Base-by-base conservation (phyloP, 2,329 filamentous ascomycete species). In the Diaporthe aspalathi region DNA sequence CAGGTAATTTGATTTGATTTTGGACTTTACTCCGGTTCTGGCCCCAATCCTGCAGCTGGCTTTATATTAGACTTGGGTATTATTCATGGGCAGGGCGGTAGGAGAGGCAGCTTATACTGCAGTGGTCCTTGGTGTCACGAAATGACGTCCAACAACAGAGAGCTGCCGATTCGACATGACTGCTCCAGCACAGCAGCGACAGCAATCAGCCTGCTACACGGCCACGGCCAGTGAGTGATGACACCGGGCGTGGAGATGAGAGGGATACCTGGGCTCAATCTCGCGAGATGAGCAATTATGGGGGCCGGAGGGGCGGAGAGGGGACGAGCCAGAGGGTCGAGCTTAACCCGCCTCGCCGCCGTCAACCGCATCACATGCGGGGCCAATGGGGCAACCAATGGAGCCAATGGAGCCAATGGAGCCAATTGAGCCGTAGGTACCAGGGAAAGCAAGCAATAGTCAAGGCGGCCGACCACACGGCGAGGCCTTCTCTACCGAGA, bases 241-340 rank as follows among this genome's bases (percentile, higher is more conserved):
- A 57, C 12, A 40, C 45, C 29, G 40, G 35, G 22, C 43, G 49
- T 63, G 68, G 68, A 70, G 50, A 70, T 66, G 68, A 70, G 60
- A 54, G 60, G 50, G 68, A 49, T 22, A 29, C 60, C 50, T 35
- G 60, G 45, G 27, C n/a, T 65, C 45, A 65, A 65, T 65, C 60
- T 65, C 45, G 60, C 60, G 9, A 65, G 60, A 65, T 65, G 60
- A 50, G 60, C 24, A 65, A 50, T 65, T 65, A 65, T 65, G 60
- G 60, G 38, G 60, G 50, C 17, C n/a, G 38, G 43, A 49, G 57
- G 8, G 57, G 43, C 17, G 2, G 32, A 63, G 57, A 63, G 57
- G 57, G 57, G 57, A 47, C 57, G 57, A 63, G 54, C 56, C 56
- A 60, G 22, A 9, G 32, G 5, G 5, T 60, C 54, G 56, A 60